These are phyloP conservation scores for Fomitopsis schrenkii DNA, from an alignment of 1,284 basidiomycete genomes.

Conservation along the genomic window DNA sequence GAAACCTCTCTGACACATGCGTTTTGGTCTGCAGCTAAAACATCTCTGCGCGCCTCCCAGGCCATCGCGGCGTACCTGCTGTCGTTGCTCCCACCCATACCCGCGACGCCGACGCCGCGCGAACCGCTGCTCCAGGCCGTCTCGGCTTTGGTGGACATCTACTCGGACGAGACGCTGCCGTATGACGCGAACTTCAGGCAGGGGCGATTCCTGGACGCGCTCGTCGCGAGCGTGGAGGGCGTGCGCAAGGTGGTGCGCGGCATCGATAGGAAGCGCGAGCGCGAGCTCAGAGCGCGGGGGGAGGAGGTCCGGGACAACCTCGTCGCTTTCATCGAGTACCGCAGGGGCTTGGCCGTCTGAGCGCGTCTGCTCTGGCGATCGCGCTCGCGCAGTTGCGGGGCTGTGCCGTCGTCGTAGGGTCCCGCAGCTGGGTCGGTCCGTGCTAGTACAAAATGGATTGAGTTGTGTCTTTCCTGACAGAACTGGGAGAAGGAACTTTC, in stretches of 20 bases:
- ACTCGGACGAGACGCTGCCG: constrained; percentile 82
- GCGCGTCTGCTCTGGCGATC: not conserved
- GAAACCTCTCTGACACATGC: too few species aligned
- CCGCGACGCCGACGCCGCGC: constrained; percentile 41
- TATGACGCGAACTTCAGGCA: constrained; percentile 83
- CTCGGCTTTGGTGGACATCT: constrained; percentile 91
- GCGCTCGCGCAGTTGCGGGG: not conserved
- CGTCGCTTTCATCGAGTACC: constrained; percentile 85
- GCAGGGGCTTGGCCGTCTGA: constrained; percentile 54
- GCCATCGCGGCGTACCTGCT: constrained; percentile 68
- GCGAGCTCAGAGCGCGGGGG: constrained; percentile 48
- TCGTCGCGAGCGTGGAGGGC: constrained; percentile 39
- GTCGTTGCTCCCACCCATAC: constrained; percentile 43
- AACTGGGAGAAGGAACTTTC: not conserved
- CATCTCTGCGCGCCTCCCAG: constrained; percentile 31
- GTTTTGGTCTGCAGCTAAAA: constrained; percentile 5
- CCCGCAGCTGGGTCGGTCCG: not conserved
- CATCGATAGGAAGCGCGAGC: constrained; percentile 36
- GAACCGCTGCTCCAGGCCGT: constrained; percentile 80
- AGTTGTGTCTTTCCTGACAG: not conserved
- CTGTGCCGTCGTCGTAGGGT: not conserved
- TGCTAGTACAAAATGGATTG: not conserved
- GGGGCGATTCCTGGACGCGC: constrained; percentile 32
- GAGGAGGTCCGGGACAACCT: constrained; percentile 83
- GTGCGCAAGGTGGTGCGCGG: constrained; percentile 44